phyloP scores from a whole-genome alignment of 148 eudicot species.

The Vaccinium darrowii region DNA sequence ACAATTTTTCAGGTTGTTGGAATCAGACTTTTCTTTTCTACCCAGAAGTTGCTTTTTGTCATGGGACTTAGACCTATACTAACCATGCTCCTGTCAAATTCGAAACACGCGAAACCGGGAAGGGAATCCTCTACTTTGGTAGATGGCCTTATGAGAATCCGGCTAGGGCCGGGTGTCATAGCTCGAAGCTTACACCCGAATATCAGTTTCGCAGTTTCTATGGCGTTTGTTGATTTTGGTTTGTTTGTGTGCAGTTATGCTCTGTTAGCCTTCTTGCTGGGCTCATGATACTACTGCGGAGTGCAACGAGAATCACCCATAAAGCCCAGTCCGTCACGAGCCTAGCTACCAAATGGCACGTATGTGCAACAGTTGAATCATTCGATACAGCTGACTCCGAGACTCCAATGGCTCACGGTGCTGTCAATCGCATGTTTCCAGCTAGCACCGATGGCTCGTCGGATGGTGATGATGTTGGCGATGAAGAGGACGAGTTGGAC shows the following conservation, averaged over 20 bases:
- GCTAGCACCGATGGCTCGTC: conserved; percentile 26
- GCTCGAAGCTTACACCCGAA: background rate
- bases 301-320: conserved; percentile 92
- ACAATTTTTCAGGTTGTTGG: background rate
- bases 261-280: conserved; percentile 75
- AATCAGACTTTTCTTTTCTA: background rate
- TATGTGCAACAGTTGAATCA: conserved; percentile 70
- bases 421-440: conserved; percentile 20
- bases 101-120: background rate
- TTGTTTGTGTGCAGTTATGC: conserved; percentile 46
- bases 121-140: background rate
- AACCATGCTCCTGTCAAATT: background rate
- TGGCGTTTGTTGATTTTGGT: background rate
- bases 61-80: background rate
- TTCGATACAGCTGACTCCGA: conserved; percentile 50
- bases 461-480: conserved; percentile 66
- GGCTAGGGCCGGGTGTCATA: background rate
- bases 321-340: conserved; percentile 87
- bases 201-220: background rate
- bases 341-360: conserved; percentile 94
- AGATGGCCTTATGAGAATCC: background rate
- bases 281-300: conserved; percentile 65
- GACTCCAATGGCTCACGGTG: conserved; percentile 41
- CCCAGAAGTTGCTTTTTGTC: background rate
- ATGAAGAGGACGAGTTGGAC: conserved; percentile 83